Evolutionary conservation across 345 rosid genomes (phyloP).

Genomic region (Populus euphratica): DNA sequence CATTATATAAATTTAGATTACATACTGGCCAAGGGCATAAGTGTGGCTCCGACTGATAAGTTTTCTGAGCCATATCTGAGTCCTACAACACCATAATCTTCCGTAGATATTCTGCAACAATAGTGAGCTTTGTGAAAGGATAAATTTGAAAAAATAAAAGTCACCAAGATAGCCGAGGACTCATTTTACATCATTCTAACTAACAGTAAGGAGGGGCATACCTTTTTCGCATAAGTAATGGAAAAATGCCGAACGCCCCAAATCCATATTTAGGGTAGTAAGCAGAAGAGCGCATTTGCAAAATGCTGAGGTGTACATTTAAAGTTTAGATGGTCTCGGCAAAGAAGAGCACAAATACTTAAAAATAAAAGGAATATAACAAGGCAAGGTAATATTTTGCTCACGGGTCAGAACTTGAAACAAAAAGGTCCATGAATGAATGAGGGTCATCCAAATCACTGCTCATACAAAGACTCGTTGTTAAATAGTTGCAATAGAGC

Average conservation of each 20-base stretch:
- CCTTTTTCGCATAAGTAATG: conserved; percentile 57
- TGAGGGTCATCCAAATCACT: conserved; percentile 86
- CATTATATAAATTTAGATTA: not conserved
- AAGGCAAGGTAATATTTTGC: conserved; percentile 9
- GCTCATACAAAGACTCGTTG: conserved; percentile 15
- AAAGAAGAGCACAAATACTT: not conserved
- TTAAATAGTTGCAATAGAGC: not conserved
- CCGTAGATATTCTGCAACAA: conserved; percentile 45
- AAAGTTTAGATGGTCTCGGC: too few relatives aligned
- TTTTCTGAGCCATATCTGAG: conserved; percentile 73
- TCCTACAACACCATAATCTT: conserved; percentile 69
- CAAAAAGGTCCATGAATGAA: conserved; percentile 85
- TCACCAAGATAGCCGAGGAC: not conserved
- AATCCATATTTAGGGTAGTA: conserved; percentile 69
- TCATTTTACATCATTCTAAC: not conserved
- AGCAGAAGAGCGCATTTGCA: conserved; percentile 65
- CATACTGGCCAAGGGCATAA: conserved; percentile 59
- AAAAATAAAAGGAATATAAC: not conserved
- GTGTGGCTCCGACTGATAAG: conserved; percentile 66
- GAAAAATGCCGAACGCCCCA: conserved; percentile 76
- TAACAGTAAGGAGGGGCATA: conserved; percentile 14
- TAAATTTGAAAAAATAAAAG: not conserved
- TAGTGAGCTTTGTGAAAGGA: conserved; percentile 16
- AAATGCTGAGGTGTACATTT: conserved; percentile 37
- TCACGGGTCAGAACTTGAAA: conserved; percentile 77